phyloP scores from a whole-genome alignment of 2,329 filamentous ascomycete species.

The Rhynchosporium graminicola region DNA sequence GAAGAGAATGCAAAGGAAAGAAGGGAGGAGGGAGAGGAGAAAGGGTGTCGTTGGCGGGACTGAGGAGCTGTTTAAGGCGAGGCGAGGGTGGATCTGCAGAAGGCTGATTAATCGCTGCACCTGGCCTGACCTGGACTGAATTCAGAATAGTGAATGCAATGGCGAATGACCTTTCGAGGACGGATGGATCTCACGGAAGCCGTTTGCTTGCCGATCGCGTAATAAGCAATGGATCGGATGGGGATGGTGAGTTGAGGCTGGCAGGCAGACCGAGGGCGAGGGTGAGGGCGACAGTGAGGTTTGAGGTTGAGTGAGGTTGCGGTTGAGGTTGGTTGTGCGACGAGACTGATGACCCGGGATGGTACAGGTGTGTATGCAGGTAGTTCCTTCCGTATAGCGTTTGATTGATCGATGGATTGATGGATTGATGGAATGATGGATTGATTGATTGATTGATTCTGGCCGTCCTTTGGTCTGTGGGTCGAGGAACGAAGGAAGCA shows the following conservation, averaged over 20 bases:
- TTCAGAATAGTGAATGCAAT: background rate
- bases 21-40: background rate
- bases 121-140: background rate
- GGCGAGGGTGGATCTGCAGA: background rate
- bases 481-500: too few relatives aligned
- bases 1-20: background rate
- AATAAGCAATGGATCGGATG: background rate
- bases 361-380: too few relatives aligned
- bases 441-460: too few relatives aligned
- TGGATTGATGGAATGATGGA: too few relatives aligned
- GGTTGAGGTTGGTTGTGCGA: too few relatives aligned
- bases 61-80: background rate
- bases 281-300: background rate
- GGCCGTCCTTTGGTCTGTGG: too few relatives aligned
- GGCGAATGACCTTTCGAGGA: conserved; percentile 3
- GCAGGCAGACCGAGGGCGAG: background rate
- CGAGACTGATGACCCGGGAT: too few relatives aligned
- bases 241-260: background rate
- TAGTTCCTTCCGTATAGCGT: too few relatives aligned
- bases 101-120: conserved; percentile 7
- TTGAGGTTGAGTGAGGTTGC: background rate
- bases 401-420: too few relatives aligned
- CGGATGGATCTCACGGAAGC: conserved; percentile 5
- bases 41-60: background rate
- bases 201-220: conserved; percentile 4